These are phyloP conservation scores for Fusarium austroafricanum DNA, from an alignment of 2,329 filamentous ascomycete species.

Conservation along the genomic window DNA sequence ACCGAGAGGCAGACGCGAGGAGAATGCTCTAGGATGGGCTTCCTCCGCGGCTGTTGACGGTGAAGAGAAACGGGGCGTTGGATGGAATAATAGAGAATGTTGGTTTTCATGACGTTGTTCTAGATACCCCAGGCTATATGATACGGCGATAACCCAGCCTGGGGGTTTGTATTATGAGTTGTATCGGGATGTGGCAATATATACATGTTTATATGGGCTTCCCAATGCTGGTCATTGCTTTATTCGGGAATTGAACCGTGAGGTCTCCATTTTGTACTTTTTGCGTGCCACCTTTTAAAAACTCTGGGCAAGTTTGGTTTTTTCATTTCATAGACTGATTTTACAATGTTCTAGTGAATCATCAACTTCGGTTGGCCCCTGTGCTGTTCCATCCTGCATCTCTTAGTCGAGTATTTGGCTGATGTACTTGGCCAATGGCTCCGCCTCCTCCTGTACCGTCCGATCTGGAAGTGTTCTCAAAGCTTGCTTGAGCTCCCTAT, in stretches of 20 bases:
- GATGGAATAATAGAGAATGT: slow-evolving; percentile 48
- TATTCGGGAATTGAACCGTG: background rate
- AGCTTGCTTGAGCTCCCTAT: slow-evolving; percentile 53
- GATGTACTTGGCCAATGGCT: slow-evolving; percentile 60
- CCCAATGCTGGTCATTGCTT: background rate
- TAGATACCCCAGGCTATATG: slow-evolving; percentile 34
- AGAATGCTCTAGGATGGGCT: slow-evolving; percentile 50
- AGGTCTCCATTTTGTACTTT: background rate
- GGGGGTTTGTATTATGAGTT: slow-evolving; percentile 41
- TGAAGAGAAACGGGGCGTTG: slow-evolving; percentile 43
- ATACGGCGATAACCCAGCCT: slow-evolving; percentile 24
- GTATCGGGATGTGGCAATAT: slow-evolving; percentile 39
- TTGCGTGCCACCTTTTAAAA: background rate
- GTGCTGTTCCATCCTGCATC: background rate
- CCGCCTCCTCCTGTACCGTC: slow-evolving; percentile 64
- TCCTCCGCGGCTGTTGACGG: slow-evolving; percentile 21
- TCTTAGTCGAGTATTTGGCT: slow-evolving; percentile 50
- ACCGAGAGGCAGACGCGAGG: slow-evolving; percentile 50
- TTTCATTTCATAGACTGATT: background rate
- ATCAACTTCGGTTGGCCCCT: background rate
- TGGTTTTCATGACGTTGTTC: slow-evolving; percentile 41
- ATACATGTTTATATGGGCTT: slow-evolving; percentile 26
- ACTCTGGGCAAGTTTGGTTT: too few relatives aligned
- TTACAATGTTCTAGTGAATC: background rate
- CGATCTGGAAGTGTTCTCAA: slow-evolving; percentile 59